These are phyloP conservation scores for Alternaria gaisen DNA, from an alignment of 2,329 filamentous ascomycete species.

Conservation along the genomic window DNA sequence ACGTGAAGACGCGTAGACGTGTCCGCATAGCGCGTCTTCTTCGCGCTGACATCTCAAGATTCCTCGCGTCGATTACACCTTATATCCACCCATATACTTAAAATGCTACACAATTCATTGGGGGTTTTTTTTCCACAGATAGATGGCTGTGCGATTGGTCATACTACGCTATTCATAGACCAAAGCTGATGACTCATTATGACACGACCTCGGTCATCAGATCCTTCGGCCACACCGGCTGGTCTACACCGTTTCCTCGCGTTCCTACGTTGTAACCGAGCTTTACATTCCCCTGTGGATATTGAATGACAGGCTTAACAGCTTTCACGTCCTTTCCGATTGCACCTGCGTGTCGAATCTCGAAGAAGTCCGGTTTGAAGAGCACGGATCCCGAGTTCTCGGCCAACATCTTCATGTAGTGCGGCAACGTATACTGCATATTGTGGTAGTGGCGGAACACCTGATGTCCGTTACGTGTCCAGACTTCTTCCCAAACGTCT, in stretches of 20 bases:
- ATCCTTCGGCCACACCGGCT: slow-evolving; percentile 59
- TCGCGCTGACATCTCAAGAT: background rate
- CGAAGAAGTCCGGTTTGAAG: slow-evolving; percentile 61
- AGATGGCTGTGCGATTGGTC: background rate
- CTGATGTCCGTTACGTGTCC: slow-evolving; percentile 56
- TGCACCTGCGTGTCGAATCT: slow-evolving; percentile 50
- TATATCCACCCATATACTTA: background rate
- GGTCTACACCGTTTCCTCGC: slow-evolving; percentile 61
- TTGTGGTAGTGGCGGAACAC: slow-evolving; percentile 63
- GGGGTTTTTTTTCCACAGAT: too few species aligned
- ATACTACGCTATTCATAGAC: background rate
- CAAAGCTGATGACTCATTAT: slow-evolving; percentile 10
- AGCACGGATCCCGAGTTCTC: slow-evolving; percentile 52
- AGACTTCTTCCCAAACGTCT: slow-evolving; percentile 60
- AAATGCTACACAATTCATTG: background rate
- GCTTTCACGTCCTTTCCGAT: slow-evolving; percentile 51
- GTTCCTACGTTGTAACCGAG: slow-evolving; percentile 60
- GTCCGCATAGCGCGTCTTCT: background rate
- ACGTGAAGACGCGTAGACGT: background rate
- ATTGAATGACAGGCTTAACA: slow-evolving; percentile 58
- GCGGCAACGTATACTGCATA: slow-evolving; percentile 56
- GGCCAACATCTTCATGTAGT: slow-evolving; percentile 53
- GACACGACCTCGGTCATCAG: slow-evolving; percentile 52
- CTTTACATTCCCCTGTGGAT: slow-evolving; percentile 36
- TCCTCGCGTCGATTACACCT: background rate